These are phyloP conservation scores for Phaeotremella fagi DNA, from an alignment of 768 basidiomycete species.

Conservation along the genomic window DNA sequence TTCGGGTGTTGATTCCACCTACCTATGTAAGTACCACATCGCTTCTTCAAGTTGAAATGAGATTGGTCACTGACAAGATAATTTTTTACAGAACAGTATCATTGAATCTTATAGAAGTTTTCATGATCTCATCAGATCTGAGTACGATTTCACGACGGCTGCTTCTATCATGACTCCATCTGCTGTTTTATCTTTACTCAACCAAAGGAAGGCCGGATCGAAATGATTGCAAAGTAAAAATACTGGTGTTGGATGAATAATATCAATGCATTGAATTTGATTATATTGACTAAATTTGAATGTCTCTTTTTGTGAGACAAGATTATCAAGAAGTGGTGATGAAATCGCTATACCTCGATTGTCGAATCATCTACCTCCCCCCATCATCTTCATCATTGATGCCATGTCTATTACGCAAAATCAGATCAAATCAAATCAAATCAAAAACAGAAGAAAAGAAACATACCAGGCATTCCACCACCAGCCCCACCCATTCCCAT, in stretches of 20 bases:
- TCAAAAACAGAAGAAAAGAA: neutral
- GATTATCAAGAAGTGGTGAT: neutral
- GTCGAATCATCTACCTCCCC: constrained; percentile 44
- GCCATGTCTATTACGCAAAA: constrained; percentile 41
- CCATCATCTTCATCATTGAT: constrained; percentile 52
- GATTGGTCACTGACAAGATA: too few relatives aligned
- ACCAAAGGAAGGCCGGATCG: neutral
- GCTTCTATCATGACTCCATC: constrained; percentile 40
- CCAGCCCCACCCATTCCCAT: constrained; percentile 62
- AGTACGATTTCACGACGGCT: constrained; percentile 49
- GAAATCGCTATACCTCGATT: too few relatives aligned
- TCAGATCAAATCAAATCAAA: neutral
- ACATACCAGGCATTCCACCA: constrained; percentile 45
- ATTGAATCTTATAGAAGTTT: constrained; percentile 71
- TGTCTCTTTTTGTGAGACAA: neutral
- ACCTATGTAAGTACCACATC: constrained; percentile 49
- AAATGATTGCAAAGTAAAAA: neutral
- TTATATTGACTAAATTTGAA: neutral
- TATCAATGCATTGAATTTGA: constrained; percentile 1
- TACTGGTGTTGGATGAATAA: neutral
- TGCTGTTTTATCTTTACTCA: constrained; percentile 22
- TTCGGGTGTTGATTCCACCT: constrained; percentile 70
- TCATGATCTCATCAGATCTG: constrained; percentile 57
- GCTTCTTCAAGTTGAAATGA: neutral
- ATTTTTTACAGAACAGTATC: constrained; percentile 62